phyloP scores from a whole-genome alignment of 805 yeast species.

The Clavispora carvajalis region DNA sequence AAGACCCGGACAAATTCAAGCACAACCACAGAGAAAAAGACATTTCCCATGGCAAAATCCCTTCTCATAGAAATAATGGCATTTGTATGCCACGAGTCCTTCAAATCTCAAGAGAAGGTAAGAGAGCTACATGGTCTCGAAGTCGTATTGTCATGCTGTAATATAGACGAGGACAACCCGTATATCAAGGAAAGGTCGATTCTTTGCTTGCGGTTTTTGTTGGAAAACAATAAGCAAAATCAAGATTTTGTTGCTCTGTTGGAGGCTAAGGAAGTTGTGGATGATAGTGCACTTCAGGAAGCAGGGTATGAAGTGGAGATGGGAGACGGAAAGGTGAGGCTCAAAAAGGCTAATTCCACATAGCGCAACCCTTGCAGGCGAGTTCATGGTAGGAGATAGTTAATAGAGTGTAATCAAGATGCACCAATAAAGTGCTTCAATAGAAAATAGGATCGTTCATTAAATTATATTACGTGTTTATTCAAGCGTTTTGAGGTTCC shows the following conservation, averaged over 20 bases:
- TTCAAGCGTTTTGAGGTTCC: constrained; percentile 9
- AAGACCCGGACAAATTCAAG: not conserved
- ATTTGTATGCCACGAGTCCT: constrained; percentile 46
- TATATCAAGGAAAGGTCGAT: constrained; percentile 81
- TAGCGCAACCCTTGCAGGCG: too few relatives aligned
- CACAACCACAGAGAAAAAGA: constrained; percentile 7
- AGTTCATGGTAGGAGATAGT: too few relatives aligned
- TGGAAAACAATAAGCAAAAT: constrained; percentile 60
- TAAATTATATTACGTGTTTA: not conserved
- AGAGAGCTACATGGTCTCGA: constrained; percentile 66
- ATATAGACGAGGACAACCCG: constrained; percentile 85
- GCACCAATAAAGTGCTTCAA: too few relatives aligned
- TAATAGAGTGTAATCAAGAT: too few relatives aligned
- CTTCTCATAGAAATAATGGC: constrained; percentile 64
- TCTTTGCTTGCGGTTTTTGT: constrained; percentile 64
- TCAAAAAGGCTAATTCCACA: constrained; percentile 32
- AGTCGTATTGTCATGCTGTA: constrained; percentile 70
- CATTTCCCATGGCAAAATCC: constrained; percentile 63
- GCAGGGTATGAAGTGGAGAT: constrained; percentile 78
- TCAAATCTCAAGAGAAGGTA: constrained; percentile 59
- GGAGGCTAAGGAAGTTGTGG: constrained; percentile 68
- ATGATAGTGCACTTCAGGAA: constrained; percentile 49
- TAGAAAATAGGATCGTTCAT: not conserved
- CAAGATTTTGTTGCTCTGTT: constrained; percentile 71
- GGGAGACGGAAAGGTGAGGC: constrained; percentile 60